Conservation (phyloP, 257 asterid species). For the Craterostigma plantagineum region DNA sequence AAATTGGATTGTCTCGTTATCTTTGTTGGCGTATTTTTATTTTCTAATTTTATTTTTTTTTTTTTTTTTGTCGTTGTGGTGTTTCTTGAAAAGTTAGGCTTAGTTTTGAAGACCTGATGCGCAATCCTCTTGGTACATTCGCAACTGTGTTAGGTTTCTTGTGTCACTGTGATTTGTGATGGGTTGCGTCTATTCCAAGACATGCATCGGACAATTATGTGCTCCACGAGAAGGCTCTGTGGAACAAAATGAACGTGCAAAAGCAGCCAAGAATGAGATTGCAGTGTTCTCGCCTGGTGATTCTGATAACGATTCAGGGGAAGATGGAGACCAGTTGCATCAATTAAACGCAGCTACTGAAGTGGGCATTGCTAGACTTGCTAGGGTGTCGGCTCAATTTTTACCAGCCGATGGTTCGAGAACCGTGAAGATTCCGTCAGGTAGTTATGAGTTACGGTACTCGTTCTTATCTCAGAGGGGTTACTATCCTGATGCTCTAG, state of each 20-base stretch:
- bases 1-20: neutral
- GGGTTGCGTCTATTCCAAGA: constrained; percentile 85
- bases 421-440: constrained; percentile 55
- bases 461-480: constrained; percentile 92
- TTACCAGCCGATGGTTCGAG: constrained; percentile 75
- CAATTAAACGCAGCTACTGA: constrained; percentile 37
- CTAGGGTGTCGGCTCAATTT: constrained; percentile 75
- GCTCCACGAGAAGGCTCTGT: constrained; percentile 43
- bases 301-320: constrained; percentile 37
- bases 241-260: constrained; percentile 28
- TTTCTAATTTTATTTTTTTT: too few species aligned
- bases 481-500: constrained; percentile 93
- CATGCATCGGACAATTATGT: constrained; percentile 78
- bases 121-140: constrained; percentile 12
- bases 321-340: constrained; percentile 32
- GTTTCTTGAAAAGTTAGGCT: too few species aligned
- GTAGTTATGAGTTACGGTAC: constrained; percentile 49
- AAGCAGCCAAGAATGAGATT: constrained; percentile 29
- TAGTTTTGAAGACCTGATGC: constrained; percentile 21
- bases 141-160: constrained; percentile 16
- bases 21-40: too few species aligned
- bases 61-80: too few species aligned
- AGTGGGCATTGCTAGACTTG: constrained; percentile 54
- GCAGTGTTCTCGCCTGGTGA: constrained; percentile 44
- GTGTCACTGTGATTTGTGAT: constrained; percentile 26